These are phyloP conservation scores for Lipomyces sp. DNA, from an alignment of 805 yeast genomes.

Conservation along the genomic window DNA sequence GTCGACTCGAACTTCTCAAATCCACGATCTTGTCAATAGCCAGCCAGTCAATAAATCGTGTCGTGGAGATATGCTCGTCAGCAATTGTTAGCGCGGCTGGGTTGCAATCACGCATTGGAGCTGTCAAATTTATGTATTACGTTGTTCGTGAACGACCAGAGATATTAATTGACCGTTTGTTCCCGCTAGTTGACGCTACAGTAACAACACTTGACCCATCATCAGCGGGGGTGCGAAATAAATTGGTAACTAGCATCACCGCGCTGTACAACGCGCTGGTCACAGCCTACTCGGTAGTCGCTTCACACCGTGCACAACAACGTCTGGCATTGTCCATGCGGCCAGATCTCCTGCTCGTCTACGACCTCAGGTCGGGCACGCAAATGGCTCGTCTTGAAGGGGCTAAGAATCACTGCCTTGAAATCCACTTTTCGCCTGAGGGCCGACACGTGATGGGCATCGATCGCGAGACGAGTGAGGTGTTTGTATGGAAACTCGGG, in stretches of 20 bases:
- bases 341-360: conserved; percentile 37
- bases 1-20: conserved; percentile 28
- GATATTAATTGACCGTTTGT: conserved; percentile 30
- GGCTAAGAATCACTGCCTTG: conserved; percentile 21
- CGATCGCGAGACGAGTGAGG: conserved; percentile 27
- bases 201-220: conserved; percentile 34
- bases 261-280: conserved; percentile 31
- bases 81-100: conserved; percentile 21
- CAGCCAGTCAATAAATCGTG: conserved; percentile 24
- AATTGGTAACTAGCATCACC: conserved; percentile 32
- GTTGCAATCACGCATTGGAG: conserved; percentile 32
- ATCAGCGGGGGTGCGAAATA: conserved; percentile 27
- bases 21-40: conserved; percentile 18
- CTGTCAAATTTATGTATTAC: conserved; percentile 26
- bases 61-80: conserved; percentile 28
- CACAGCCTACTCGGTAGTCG: conserved; percentile 30
- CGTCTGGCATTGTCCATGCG: conserved; percentile 36
- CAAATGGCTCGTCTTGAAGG: conserved; percentile 38
- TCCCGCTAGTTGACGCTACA: conserved; percentile 35
- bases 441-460: conserved; percentile 37
- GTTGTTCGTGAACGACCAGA: conserved; percentile 23
- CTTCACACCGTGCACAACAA: conserved; percentile 39
- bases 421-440: conserved; percentile 37
- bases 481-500: conserved; percentile 38
- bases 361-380: conserved; percentile 39